Percentiles rank a stretch among this genome's conserved stretches.
These are phyloP conservation scores for Fusarium sp. DNA, from an alignment of 2,329 filamentous ascomycete genomes.

Conservation along the genomic window DNA sequence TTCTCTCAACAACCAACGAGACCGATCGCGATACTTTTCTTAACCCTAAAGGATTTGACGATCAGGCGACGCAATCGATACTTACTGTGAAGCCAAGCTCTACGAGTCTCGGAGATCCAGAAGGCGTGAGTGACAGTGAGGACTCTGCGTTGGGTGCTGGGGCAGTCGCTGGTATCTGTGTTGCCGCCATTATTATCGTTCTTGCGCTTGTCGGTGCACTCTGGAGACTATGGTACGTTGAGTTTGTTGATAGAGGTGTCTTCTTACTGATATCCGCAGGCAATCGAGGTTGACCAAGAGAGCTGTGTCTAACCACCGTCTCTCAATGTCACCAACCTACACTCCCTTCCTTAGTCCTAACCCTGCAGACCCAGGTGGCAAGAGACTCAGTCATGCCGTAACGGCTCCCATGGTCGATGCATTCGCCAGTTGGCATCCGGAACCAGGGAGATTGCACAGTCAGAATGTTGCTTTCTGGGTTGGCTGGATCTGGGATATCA, in stretches of 20 bases:
- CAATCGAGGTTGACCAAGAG: neutral
- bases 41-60: neutral
- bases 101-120: neutral
- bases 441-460: neutral
- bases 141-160: neutral
- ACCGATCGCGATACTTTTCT: neutral
- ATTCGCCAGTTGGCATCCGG: neutral
- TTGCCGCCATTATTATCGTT: neutral
- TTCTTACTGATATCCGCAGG: neutral
- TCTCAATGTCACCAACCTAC: neutral
- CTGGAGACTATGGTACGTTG: neutral
- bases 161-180: neutral
- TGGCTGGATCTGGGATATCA: neutral
- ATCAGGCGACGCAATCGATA: neutral
- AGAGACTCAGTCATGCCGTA: neutral
- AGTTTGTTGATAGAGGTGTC: neutral
- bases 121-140: neutral
- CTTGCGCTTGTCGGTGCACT: neutral
- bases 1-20: neutral
- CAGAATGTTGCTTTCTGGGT: neutral
- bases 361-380: neutral
- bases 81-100: neutral
- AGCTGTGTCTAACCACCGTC: neutral
- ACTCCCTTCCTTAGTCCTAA: neutral
- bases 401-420: neutral